A percentile compares a stretch with the other conserved stretches of the same genome.
These are phyloP conservation scores for Backusella liffmaniae DNA, from an alignment of 192 early-diverging fungal genomes.

Conservation along the genomic window DNA sequence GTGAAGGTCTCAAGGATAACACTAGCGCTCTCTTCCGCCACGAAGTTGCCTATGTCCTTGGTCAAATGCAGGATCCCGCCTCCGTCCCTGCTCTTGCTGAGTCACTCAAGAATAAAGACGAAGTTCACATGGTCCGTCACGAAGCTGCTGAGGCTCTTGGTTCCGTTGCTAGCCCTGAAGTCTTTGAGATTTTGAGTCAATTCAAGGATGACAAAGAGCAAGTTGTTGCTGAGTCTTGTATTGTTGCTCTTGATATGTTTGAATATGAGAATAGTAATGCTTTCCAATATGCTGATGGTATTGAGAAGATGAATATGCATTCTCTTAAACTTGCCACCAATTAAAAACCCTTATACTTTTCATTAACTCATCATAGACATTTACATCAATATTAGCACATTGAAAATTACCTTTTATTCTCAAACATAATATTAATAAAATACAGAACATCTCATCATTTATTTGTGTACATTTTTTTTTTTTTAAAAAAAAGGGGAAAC, in stretches of 20 bases:
- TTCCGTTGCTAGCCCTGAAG: conserved; percentile 89
- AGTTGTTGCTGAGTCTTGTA: conserved; percentile 88
- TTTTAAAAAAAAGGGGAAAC: neutral
- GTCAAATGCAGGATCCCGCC: conserved; percentile 93
- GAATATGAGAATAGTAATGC: conserved; percentile 85
- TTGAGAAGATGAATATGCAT: conserved; percentile 43
- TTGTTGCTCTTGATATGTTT: conserved; percentile 95
- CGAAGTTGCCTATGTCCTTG: conserved; percentile 94
- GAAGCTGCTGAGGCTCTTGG: conserved; percentile 97
- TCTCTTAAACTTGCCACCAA: conserved; percentile 18
- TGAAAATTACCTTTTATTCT: neutral
- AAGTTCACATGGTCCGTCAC: conserved; percentile 93
- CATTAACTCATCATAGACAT: neutral
- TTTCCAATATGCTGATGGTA: conserved; percentile 82
- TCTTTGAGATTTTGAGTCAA: conserved; percentile 67
- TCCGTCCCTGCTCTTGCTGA: conserved; percentile 81
- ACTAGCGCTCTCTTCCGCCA: conserved; percentile 77
- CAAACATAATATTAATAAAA: neutral
- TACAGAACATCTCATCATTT: neutral
- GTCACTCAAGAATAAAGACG: conserved; percentile 69
- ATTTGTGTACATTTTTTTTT: no score
- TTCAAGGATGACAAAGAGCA: conserved; percentile 74
- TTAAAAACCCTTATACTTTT: neutral
- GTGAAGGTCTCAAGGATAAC: conserved; percentile 77
- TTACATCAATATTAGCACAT: neutral